Conservation (phyloP, 1,284 basidiomycete species). For the Wolfiporia cocos region DNA sequence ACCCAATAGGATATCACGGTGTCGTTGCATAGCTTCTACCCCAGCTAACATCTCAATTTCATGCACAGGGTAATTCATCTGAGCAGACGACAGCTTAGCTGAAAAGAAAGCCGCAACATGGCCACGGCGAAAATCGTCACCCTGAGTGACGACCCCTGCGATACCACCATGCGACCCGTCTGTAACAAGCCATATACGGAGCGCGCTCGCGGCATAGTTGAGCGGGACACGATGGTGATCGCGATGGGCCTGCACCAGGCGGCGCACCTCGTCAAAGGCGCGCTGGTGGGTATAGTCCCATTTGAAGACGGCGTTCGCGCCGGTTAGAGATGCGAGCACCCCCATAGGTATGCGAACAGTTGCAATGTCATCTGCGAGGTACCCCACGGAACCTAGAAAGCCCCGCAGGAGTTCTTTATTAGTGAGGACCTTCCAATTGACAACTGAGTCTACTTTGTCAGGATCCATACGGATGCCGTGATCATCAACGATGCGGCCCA, state of each 20-base stretch:
- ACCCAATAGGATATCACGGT: conserved; percentile 18
- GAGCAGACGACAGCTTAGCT: conserved; percentile 24
- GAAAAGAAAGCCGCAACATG: conserved; percentile 20
- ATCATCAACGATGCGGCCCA: conserved; percentile 24
- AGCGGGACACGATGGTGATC: conserved; percentile 13
- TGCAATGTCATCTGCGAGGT: conserved; percentile 14
- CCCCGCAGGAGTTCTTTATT: conserved; percentile 11
- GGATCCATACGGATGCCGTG: conserved; percentile 25
- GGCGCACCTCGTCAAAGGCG: conserved; percentile 20
- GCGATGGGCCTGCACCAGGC: conserved; percentile 11
- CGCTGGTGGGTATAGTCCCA: conserved; percentile 19
- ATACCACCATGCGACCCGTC: conserved; percentile 12
- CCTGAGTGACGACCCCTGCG: conserved; percentile 15
- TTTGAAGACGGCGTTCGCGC: conserved; percentile 4
- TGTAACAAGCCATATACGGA: conserved; percentile 12
- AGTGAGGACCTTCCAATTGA: conserved; percentile 24
- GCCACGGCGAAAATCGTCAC: conserved; percentile 8
- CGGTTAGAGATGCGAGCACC: conserved; percentile 11
- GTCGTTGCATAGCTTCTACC: conserved; percentile 22
- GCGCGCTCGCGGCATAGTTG: conserved; percentile 13
- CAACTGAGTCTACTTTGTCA: conserved; percentile 21
- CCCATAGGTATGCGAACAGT: conserved; percentile 16
- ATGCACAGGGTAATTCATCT: conserved; percentile 13
- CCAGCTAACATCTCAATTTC: conserved; percentile 25
- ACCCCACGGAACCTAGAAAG: conserved; percentile 22